A percentile compares a stretch with the other conserved stretches of the same genome.
Conservation (phyloP, 352 stramenopile species). For the Pythium sukuiense region DNA sequence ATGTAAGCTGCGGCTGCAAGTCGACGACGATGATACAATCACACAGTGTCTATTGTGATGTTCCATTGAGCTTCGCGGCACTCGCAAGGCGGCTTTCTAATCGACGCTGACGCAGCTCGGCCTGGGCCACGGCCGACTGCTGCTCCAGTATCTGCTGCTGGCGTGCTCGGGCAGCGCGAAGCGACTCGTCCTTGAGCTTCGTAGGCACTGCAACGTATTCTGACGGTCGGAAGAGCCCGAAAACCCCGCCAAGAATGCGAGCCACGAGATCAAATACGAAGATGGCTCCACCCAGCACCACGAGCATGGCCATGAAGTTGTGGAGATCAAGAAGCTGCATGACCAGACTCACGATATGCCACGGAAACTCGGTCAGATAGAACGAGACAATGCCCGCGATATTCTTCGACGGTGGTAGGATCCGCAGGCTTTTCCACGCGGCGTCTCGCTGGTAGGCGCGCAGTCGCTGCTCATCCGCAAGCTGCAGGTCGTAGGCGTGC, state of each 20-base stretch:
- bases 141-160: constrained; percentile 33
- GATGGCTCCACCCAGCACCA: constrained; percentile 26
- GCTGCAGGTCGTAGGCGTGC: constrained; percentile 29
- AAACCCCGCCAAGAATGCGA: constrained; percentile 12
- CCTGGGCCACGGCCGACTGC: constrained; percentile 5
- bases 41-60: constrained; percentile 26
- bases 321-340: constrained; percentile 26
- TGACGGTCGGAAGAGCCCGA: constrained; percentile 1
- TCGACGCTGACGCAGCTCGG: constrained; percentile 15
- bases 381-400: constrained; percentile 21
- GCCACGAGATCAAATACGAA: constrained; percentile 33
- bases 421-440: constrained; percentile 16
- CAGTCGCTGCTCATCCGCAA: constrained; percentile 31
- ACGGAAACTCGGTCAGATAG: constrained; percentile 38
- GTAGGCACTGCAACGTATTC: constrained; percentile 17
- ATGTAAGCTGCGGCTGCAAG: constrained; percentile 23
- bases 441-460: constrained; percentile 21
- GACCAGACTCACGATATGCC: constrained; percentile 20
- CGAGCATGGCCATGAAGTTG: constrained; percentile 29
- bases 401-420: constrained; percentile 9
- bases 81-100: constrained; percentile 14
- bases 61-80: constrained; percentile 1
- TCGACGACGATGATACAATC: constrained; percentile 14
- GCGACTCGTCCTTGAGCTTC: constrained; percentile 28
- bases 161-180: constrained; percentile 25